Evolutionary conservation across 495 filamentous ascomycete species (phyloP).

Genomic region (Evansstolkia leycettana): DNA sequence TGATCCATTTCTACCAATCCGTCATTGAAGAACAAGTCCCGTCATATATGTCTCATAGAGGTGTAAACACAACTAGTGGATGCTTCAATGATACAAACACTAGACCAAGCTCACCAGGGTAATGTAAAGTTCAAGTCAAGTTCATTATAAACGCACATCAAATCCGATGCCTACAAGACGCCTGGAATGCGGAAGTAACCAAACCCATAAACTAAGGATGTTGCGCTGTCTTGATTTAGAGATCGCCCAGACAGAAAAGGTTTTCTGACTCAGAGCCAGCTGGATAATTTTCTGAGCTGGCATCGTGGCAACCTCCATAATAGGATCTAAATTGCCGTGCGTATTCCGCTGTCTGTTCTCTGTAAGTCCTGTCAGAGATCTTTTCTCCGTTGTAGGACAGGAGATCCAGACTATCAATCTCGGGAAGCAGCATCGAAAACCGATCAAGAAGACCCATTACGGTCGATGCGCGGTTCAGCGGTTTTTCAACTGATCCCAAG

Average conservation of each 20-base stretch:
- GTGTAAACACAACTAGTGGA: too few species aligned
- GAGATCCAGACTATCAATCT: constrained; percentile 18
- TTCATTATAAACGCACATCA: too few species aligned
- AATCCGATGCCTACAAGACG: too few species aligned
- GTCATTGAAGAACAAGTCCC: too few species aligned
- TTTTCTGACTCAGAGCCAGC: constrained; percentile 9
- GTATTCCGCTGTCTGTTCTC: constrained; percentile 15
- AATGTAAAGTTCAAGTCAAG: too few species aligned
- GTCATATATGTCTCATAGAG: too few species aligned
- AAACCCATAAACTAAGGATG: too few species aligned
- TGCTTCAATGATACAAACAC: too few species aligned
- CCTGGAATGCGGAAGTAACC: too few species aligned
- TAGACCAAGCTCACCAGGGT: too few species aligned
- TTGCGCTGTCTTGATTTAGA: too few species aligned
- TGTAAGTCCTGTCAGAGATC: constrained; percentile 6
- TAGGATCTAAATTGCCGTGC: constrained; percentile 19
- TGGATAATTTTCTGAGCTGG: neutral
- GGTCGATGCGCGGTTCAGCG: constrained; percentile 10
- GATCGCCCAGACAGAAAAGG: constrained; percentile 19
- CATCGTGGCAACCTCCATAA: constrained; percentile 22
- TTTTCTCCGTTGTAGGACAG: constrained; percentile 24
- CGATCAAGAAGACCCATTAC: constrained; percentile 21
- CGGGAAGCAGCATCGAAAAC: constrained; percentile 21
- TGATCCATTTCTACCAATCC: too few species aligned
- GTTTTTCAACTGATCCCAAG: constrained; percentile 8